Base-by-base conservation (phyloP, 805 yeast genomes). In the Debaryomyces castellii region DNA sequence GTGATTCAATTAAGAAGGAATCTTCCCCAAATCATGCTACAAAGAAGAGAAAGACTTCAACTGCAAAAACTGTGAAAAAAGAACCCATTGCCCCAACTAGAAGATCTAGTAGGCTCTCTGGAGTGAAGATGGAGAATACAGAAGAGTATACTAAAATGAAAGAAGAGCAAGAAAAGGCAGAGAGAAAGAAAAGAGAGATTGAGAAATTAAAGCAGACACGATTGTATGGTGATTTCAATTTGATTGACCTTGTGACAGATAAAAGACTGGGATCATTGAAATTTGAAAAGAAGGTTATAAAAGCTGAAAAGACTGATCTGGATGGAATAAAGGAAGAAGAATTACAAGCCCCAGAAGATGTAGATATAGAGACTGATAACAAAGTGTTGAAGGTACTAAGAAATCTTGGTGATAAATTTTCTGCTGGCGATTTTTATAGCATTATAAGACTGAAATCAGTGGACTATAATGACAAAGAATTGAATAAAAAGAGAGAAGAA, bases 71-170 rank as follows among this genome's bases (percentile, higher is more conserved):
- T 10, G 51, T 46, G 10, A 55, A 51, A 11, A 59, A 55, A 32
- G 57, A 62, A 27, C 46, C 54, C 17, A 45, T 49, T 1, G 58
- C 72, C 12, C 95, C 96, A 0, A 72, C 83, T 1, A 74, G 97
- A 59, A 76, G 90, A 49, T 89, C 97, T 0, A 74, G 89, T 41
- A 73, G 97, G 51, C 58, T 91, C 20, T 88, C 89, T 3, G 96
- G 96, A 1, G 76, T 81, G 1, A 73, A 79, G 48, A 60, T 76
- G 44, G 91, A 83, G 47, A 79, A 76, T 41, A 69, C 77, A 5
- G 73, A 66, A 36, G 73, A 69, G 41, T 62, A 57, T 41, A 58
- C 58, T 24, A 71, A 66, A 46, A 48, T 64, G 16, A 73, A 64
- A 43, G 71, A 59, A 39, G 71, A 69, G 39, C 54, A 57, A 34